phyloP scores from a whole-genome alignment of 345 rosid genomes.

The Gossypioides kirkii region DNA sequence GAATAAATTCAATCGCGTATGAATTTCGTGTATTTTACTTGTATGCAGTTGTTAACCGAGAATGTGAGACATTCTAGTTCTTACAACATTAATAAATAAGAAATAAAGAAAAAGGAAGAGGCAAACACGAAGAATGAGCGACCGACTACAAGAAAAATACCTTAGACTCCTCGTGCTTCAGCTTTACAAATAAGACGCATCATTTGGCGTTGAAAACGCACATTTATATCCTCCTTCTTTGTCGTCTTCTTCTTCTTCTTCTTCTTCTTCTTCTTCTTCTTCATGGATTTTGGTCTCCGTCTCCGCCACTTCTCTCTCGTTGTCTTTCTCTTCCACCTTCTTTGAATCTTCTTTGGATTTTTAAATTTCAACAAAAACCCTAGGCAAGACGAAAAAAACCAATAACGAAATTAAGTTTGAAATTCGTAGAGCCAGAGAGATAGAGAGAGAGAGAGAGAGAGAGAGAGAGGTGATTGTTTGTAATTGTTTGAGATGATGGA shows the following conservation, averaged over 20 bases:
- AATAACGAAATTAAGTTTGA: not conserved
- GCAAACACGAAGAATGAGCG: not conserved
- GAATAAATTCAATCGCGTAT: no score
- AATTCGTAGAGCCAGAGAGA: not conserved
- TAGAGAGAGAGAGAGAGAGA: not conserved
- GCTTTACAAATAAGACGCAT: slow-evolving; percentile 6
- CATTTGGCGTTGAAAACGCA: slow-evolving; percentile 28
- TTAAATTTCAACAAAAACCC: not conserved
- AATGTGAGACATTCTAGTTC: no score
- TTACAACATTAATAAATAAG: not conserved
- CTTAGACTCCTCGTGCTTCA: not conserved
- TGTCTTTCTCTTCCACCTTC: not conserved
- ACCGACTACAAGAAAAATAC: not conserved
- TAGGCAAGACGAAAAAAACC: not conserved
- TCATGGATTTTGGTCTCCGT: not conserved
- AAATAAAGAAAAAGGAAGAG: not conserved
- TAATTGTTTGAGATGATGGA: slow-evolving; percentile 26
- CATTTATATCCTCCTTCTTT: not conserved
- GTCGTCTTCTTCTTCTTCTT: accelerated
- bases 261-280: not conserved
- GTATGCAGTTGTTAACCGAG: no score
- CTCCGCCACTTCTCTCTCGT: not conserved
- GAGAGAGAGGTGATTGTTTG: not conserved
- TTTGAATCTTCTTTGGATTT: not conserved
- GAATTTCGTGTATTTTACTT: no score